Evolutionary conservation across 2,329 filamentous ascomycete genomes (phyloP).

Genomic region (Trichoderma aggressivum): DNA sequence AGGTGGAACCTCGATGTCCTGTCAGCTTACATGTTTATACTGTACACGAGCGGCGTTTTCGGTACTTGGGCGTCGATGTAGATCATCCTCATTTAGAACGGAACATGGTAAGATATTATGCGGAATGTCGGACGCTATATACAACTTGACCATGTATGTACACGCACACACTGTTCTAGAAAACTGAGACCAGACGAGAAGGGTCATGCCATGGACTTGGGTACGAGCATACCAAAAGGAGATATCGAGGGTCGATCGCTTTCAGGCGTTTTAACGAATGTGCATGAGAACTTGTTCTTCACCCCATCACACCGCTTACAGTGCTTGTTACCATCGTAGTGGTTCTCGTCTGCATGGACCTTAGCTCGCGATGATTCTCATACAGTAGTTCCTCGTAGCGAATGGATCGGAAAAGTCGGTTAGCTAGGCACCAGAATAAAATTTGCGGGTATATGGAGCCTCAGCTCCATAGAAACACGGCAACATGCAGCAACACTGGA

Average conservation of each 20-base stretch:
- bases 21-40: neutral
- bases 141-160: neutral
- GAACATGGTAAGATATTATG: neutral
- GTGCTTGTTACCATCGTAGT: neutral
- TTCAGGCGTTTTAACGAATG: neutral
- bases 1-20: neutral
- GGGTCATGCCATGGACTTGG: neutral
- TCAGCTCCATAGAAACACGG: neutral
- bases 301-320: neutral
- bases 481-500: neutral
- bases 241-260: neutral
- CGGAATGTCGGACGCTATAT: neutral
- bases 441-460: slow-evolving; percentile 3
- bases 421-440: slow-evolving; percentile 13
- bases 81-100: neutral
- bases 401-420: slow-evolving; percentile 11
- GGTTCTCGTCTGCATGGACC: neutral
- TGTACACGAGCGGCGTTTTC: neutral
- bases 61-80: neutral
- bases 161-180: neutral
- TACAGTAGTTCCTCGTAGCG: neutral
- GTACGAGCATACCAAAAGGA: neutral
- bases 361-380: neutral
- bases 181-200: neutral
- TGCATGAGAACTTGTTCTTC: neutral